These are phyloP conservation scores for Psidium friedrichsthalianum DNA, from an alignment of 345 rosid genomes.

Conservation along the genomic window DNA sequence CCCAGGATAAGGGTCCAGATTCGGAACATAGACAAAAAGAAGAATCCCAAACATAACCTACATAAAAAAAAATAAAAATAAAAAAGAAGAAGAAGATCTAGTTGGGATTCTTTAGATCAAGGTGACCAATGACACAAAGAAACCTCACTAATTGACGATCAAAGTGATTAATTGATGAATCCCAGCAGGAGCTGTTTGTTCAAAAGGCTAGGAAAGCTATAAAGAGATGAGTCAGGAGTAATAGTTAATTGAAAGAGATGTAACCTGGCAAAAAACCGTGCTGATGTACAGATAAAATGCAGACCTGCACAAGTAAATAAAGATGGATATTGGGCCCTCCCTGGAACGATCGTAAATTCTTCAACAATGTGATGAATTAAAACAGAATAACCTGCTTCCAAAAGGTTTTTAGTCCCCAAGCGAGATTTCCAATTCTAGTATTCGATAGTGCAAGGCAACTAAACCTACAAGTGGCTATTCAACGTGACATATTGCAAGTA, in stretches of 20 bases:
- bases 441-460: not conserved
- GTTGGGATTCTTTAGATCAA: not conserved
- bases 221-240: not conserved
- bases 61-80: conserved; percentile 1
- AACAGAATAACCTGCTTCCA: not conserved
- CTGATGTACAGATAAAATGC: conserved; percentile 48
- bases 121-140: not conserved
- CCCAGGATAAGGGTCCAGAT: conserved; percentile 59
- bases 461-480: not conserved
- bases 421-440: not conserved
- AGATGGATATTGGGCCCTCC: not conserved
- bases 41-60: conserved; percentile 74
- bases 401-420: not conserved
- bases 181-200: not conserved
- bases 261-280: conserved; percentile 60
- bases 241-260: not conserved
- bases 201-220: not conserved
- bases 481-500: not conserved
- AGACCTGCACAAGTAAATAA: not conserved
- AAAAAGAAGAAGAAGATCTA: not conserved
- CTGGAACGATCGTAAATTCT: not conserved
- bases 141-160: not conserved
- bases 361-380: not conserved
- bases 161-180: not conserved
- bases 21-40: conserved; percentile 56